Percentiles rank a stretch among this genome's conserved stretches.
Evolutionary conservation across 2,329 filamentous ascomycete genomes (phyloP).

Genomic region (Graphilbum fragrans): DNA sequence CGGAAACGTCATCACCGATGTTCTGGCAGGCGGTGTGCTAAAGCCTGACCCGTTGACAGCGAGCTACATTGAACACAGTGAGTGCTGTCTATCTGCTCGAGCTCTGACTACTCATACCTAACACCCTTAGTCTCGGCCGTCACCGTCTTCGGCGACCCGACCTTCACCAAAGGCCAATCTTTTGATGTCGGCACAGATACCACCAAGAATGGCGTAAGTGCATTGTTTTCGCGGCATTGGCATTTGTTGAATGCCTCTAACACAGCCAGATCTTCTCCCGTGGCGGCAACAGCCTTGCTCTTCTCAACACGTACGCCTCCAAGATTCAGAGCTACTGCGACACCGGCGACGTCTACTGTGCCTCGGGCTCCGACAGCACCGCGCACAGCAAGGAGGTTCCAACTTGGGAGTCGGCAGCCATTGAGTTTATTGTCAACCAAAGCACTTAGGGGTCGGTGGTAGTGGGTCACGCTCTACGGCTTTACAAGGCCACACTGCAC

Average conservation of each 20-base stretch:
- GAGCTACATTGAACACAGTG: slow-evolving; percentile 1
- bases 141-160: slow-evolving; percentile 5
- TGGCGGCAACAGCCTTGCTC: slow-evolving; percentile 4
- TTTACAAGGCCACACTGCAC: no score
- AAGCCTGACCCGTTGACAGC: slow-evolving; percentile 4
- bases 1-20: slow-evolving; percentile 4
- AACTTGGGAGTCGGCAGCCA: neutral
- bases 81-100: neutral
- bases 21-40: slow-evolving; percentile 3
- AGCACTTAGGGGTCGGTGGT: neutral
- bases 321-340: slow-evolving; percentile 16
- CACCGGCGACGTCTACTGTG: slow-evolving; percentile 15
- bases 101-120: neutral
- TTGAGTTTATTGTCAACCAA: no score
- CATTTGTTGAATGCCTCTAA: neutral
- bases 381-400: slow-evolving; percentile 10
- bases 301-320: slow-evolving; percentile 12
- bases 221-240: neutral
- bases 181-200: slow-evolving; percentile 5
- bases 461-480: no score
- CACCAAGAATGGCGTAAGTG: slow-evolving; percentile 2
- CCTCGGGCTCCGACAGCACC: slow-evolving; percentile 9
- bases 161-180: slow-evolving; percentile 2
- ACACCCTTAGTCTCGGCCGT: slow-evolving; percentile 2
- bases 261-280: slow-evolving; percentile 14